Percentiles rank a stretch among this genome's conserved stretches.
Evolutionary conservation across 2,329 filamentous ascomycete species (phyloP).

Genomic region (Alternaria panax): DNA sequence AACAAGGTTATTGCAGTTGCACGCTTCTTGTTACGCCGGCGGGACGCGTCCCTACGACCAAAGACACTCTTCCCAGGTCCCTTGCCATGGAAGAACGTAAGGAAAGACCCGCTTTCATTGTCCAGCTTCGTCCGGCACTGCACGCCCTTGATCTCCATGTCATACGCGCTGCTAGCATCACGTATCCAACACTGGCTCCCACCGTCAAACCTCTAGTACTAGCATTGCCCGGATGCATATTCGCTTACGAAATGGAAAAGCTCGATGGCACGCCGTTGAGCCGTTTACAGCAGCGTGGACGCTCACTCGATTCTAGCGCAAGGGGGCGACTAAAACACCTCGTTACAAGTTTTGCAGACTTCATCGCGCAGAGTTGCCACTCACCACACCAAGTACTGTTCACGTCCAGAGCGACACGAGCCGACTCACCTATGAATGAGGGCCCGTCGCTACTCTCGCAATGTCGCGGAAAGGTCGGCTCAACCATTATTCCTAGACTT

Average conservation of each 20-base stretch:
- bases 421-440: conserved; percentile 30
- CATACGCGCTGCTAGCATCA: conserved; percentile 22
- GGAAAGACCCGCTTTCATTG: conserved; percentile 15
- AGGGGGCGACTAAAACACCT: conserved; percentile 28
- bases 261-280: conserved; percentile 36
- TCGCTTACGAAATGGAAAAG: conserved; percentile 36
- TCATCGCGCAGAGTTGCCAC: conserved; percentile 38
- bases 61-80: not conserved
- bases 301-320: not conserved
- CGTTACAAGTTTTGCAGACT: conserved; percentile 37
- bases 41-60: not conserved
- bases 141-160: conserved; percentile 34
- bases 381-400: not conserved
- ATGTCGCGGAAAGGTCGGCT: conserved; percentile 42
- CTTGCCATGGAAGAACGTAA: no score
- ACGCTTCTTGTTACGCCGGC: conserved; percentile 13
- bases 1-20: conserved; percentile 23
- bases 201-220: conserved; percentile 14
- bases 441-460: conserved; percentile 16
- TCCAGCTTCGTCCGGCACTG: conserved; percentile 39
- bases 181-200: conserved; percentile 38
- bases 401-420: conserved; percentile 11
- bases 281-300: conserved; percentile 15
- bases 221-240: conserved; percentile 19
- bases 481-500: conserved; percentile 36